Evolutionary conservation across 352 stramenopile species (phyloP), one percentile per base, ranked within the genome.

Genomic region (Phytophthora fragariae): DNA sequence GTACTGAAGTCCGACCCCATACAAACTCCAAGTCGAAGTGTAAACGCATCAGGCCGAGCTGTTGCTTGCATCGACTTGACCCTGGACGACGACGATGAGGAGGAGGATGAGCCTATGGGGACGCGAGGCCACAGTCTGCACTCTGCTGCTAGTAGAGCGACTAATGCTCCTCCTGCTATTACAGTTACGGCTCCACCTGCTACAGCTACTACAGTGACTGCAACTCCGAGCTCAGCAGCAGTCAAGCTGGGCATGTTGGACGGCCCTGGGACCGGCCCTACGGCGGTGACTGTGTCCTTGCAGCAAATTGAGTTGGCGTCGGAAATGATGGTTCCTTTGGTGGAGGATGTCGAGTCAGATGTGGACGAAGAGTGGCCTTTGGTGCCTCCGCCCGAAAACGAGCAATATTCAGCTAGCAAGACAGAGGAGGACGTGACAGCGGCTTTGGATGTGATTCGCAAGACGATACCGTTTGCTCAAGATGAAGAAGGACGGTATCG

Each of bases 291-390:
- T 21, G 44, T 47, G 14, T 47, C 37, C 5, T 21, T 39, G 44
- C 61, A 52, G 21, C 24, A 61, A 39, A 47, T 14, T 3, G 49
- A 69, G 15, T 10, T 24, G 12, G 41, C 29, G 21, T 65, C 49
- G 27, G 59, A 74, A 11, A 7, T 70, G 37, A 60, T 55, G 54
- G 33, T 61, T 7, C 39, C 68, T 21, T 37, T 66, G 46, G 72
- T 29, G 7, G 58, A 75, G 64, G 63, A 74, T 31, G 71, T 78
- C 14, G 85, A 91, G 57, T 91, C 82, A 24, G 86, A 93, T 33
- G 84, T 86, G 54, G 86, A 93, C 57, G 83, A 92, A 57, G 83
- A 81, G n/a, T 89, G 83, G 72, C 83, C 85, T 29, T 54, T 19
- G 17, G 67, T 66, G 35, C n/a, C 35, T 69, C 11, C 57, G 31